A percentile compares a stretch with the other conserved stretches of the same genome.
phyloP scores from a whole-genome alignment of 257 asterid genomes.

The Lycium ferocissimum region DNA sequence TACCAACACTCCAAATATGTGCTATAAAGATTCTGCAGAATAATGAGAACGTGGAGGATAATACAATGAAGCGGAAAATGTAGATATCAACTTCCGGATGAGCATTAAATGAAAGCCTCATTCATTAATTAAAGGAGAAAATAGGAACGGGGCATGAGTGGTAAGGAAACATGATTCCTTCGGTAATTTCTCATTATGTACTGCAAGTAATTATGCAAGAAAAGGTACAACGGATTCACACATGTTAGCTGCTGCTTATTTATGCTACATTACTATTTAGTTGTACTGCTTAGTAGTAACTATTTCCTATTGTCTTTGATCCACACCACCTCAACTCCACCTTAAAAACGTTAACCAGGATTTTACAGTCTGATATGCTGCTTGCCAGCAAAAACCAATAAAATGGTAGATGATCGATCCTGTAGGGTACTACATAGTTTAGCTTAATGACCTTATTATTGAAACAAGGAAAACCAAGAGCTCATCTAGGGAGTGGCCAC shows the following conservation, averaged over 20 bases:
- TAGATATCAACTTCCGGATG: not conserved
- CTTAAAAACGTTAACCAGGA: not conserved
- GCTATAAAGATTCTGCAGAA: not conserved
- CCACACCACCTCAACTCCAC: not conserved
- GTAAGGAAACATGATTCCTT: not conserved
- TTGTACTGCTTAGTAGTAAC: not conserved
- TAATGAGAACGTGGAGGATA: not conserved
- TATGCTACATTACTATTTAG: not conserved
- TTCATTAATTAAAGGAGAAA: not conserved
- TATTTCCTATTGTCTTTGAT: not conserved
- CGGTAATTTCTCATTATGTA: not conserved
- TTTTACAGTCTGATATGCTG: conserved; percentile 7
- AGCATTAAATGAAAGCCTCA: not conserved
- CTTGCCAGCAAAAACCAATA: conserved; percentile 4
- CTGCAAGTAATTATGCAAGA: not conserved
- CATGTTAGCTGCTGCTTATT: not conserved
- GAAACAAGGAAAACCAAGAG: not conserved
- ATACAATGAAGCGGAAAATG: not conserved
- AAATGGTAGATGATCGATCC: not conserved
- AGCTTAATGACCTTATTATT: not conserved
- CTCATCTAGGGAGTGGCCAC: conserved; percentile 75
- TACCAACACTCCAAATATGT: not conserved
- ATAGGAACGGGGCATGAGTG: not conserved
- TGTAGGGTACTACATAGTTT: not conserved
- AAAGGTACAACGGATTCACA: not conserved